Evolutionary conservation across 208 protist species (phyloP).

Genomic region (Crithidia thermophila): DNA sequence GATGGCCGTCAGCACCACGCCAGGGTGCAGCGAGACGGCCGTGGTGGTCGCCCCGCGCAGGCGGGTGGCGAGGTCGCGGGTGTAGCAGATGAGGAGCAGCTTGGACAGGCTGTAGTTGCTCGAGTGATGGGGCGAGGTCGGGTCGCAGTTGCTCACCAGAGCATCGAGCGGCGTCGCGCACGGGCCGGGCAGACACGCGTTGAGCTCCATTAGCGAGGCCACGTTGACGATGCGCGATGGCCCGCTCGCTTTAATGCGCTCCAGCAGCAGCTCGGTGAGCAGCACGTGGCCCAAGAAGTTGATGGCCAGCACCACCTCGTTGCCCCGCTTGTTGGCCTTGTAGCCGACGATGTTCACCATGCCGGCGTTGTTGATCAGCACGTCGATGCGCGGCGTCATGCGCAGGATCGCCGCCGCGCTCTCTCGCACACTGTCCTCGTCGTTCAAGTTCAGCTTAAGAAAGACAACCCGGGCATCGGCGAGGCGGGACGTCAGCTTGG

Average conservation of each 20-base stretch:
- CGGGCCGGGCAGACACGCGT: constrained; percentile 38
- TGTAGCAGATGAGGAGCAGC: constrained; percentile 61
- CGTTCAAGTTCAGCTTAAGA: constrained; percentile 44
- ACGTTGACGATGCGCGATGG: constrained; percentile 58
- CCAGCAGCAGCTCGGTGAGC: constrained; percentile 52
- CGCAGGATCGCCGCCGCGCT: constrained; percentile 30
- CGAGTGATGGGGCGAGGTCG: constrained; percentile 27
- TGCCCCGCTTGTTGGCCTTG: constrained; percentile 36
- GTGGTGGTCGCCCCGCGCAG: constrained; percentile 35
- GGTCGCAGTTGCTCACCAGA: constrained; percentile 44
- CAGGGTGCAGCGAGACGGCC: constrained; percentile 38
- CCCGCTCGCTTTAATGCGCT: constrained; percentile 23
- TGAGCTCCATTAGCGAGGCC: constrained; percentile 50
- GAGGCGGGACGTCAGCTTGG: constrained; percentile 3
- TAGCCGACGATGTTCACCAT: constrained; percentile 25
- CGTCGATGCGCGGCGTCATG: constrained; percentile 42
- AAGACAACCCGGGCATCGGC: constrained; percentile 13
- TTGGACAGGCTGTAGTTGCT: constrained; percentile 62
- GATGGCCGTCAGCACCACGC: constrained; percentile 55
- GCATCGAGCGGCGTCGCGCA: constrained; percentile 37
- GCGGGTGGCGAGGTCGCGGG: constrained; percentile 41
- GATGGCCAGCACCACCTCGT: constrained; percentile 58
- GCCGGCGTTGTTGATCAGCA: constrained; percentile 66
- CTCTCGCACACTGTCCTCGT: constrained; percentile 39
- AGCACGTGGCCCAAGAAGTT: constrained; percentile 56